phyloP scores from a whole-genome alignment of 106 monocot genomes.

The Cymbidium sinense region DNA sequence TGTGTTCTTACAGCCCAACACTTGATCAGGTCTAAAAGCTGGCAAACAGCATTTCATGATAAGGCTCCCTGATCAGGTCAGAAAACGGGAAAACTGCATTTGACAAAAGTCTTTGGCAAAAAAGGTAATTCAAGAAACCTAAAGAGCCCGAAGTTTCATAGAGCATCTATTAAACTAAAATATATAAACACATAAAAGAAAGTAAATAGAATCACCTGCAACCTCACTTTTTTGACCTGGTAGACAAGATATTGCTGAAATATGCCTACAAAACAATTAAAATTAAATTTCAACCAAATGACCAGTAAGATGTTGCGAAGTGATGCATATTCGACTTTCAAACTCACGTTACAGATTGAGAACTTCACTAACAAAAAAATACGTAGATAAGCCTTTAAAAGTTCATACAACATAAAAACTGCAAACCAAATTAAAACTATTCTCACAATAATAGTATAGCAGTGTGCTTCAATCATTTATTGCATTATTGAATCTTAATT shows the following conservation, averaged over 20 bases:
- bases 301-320: not conserved
- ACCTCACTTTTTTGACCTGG: conserved; percentile 85
- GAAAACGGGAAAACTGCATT: no score
- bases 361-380: not conserved
- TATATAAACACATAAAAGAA: not conserved
- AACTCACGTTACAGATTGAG: not conserved
- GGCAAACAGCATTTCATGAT: not conserved
- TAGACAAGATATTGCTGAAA: conserved; percentile 87
- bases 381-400: not conserved
- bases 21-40: not conserved
- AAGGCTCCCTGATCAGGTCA: not conserved
- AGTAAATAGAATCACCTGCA: conserved; percentile 53
- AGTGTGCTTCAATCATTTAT: not conserved
- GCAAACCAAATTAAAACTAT: not conserved
- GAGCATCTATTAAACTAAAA: not conserved
- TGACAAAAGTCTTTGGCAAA: no score
- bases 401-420: not conserved
- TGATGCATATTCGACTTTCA: not conserved
- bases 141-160: no score
- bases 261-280: conserved; percentile 36
- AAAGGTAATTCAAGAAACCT: no score
- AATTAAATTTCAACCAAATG: not conserved
- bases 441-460: not conserved
- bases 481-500: not conserved
- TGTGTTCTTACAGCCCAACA: not conserved